Percentiles rank a stretch among this genome's conserved stretches.
Conservation (phyloP, 2,329 filamentous ascomycete species). For the Aurifilum marmelostoma region DNA sequence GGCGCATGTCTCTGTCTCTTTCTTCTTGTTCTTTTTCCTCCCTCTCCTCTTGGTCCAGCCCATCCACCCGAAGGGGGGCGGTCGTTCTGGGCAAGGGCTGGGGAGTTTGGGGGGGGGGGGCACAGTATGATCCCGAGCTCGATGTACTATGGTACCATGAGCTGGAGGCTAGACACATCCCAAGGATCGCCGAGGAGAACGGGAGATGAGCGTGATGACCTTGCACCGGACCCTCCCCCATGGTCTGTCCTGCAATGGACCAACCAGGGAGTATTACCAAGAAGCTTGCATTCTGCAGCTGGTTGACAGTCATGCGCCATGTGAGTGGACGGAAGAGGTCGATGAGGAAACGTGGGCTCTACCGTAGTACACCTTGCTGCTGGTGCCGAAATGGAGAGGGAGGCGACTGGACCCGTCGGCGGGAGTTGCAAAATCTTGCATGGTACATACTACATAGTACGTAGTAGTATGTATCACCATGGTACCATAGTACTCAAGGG, state of each 20-base stretch:
- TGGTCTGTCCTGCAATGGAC: constrained; percentile 10
- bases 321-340: neutral
- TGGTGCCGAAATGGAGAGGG: constrained; percentile 2
- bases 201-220: neutral
- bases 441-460: neutral
- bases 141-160: neutral
- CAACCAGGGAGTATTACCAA: constrained; percentile 13
- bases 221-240: constrained; percentile 3
- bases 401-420: neutral
- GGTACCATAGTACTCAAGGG: neutral
- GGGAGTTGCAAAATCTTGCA: constrained; percentile 1
- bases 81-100: neutral
- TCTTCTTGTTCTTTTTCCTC: neutral
- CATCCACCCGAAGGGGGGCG: neutral
- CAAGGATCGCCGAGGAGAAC: neutral
- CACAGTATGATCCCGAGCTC: neutral
- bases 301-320: neutral
- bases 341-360: neutral
- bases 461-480: neutral
- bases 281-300: constrained; percentile 7
- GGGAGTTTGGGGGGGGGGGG: neutral
- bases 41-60: neutral
- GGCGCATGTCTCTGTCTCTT: neutral
- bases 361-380: neutral
- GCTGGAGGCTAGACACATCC: constrained; percentile 1